Base-by-base conservation (phyloP, 495 filamentous ascomycete genomes). In the Aspergillus coremiiformis region DNA sequence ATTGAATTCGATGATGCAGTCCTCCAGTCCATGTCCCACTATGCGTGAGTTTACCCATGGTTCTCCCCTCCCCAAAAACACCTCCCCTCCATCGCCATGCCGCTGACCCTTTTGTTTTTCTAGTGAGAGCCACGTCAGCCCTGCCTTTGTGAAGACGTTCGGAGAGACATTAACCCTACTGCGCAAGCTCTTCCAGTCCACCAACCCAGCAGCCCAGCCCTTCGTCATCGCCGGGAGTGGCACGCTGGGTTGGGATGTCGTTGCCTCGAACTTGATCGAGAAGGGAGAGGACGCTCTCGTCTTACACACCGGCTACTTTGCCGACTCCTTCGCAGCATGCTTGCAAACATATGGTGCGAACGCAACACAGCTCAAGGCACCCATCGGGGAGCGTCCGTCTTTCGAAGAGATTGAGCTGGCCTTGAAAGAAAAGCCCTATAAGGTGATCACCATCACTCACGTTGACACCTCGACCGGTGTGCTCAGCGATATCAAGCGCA, bases 1-100 rank as follows among this genome's bases (percentile, higher is more conserved):
- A 93, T 98, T 66, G 93, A 98, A 72, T 97, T 97, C 63, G 93
- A 96, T 67, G 93, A 98, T 88, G 90, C 84, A 39, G 93, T 98
- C 45, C 82, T 98, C 41, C 78, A 89, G 67, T 87, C 90, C 50
- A 97, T 97, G 93, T 80, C 85, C 67, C 93, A 97, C 72, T 95
- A 85, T 75, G 92, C 90, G 91, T 95, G 66, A 65, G 79, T 74
- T 23, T 35, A 47, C 23, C 5, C 47, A 44, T 27, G 26, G 15
- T 39, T 32, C 20, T 47, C 37, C 21, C 23, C 7, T 21, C 47
- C 14, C 24, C 42, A 39, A 10, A 20, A 19, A 11, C 14, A 17
- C n/a, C 4, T 6, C 52, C 26, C 21, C 17, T 2, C 17, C 3
- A 11, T 42, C n/a, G n/a, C n/a, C n/a, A n/a, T n/a, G n/a, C n/a